Conservation (phyloP, 345 rosid genomes). For the Eucalyptus pauciflora region DNA sequence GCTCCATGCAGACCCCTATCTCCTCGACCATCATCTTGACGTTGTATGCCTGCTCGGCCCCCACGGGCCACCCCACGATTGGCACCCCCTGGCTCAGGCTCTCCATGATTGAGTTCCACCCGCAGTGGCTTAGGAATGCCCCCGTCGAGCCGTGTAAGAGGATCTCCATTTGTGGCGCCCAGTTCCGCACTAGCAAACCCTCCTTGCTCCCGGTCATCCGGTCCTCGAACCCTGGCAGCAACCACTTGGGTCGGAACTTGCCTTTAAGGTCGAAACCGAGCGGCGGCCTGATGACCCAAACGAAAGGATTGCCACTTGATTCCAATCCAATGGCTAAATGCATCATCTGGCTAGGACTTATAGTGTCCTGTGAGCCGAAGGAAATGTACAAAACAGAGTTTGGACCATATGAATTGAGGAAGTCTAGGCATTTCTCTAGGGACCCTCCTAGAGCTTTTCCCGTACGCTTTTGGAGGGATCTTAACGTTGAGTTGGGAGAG, state of each 20-base stretch:
- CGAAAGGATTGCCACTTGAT: conserved; percentile 15
- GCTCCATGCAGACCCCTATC: conserved; percentile 26
- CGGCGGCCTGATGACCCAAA: conserved; percentile 37
- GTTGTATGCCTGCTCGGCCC: conserved; percentile 35
- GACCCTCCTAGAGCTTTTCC: conserved; percentile 16
- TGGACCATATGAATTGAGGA: conserved; percentile 12
- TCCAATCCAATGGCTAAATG: conserved; percentile 32
- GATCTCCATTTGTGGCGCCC: conserved; percentile 47
- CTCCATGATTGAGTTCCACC: conserved; percentile 54
- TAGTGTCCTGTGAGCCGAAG: conserved; percentile 44
- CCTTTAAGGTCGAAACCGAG: conserved; percentile 20
- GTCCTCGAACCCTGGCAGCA: conserved; percentile 28
- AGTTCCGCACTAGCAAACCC: conserved; percentile 26
- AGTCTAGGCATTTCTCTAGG: conserved; percentile 15
- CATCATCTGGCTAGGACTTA: conserved; percentile 28
- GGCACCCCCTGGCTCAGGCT: conserved; percentile 44
- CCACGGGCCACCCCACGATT: conserved; percentile 46
- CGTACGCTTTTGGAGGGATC: background rate
- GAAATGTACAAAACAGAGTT: conserved; percentile 31
- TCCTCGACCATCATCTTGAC: conserved; percentile 43
- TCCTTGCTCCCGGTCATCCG: background rate
- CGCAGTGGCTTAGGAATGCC: conserved; percentile 39
- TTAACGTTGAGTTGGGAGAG: background rate
- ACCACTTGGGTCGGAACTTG: conserved; percentile 23
- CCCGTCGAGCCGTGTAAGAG: conserved; percentile 24